Conservation (phyloP, 2,329 filamentous ascomycete genomes). For the Aureobasidium sp. region DNA sequence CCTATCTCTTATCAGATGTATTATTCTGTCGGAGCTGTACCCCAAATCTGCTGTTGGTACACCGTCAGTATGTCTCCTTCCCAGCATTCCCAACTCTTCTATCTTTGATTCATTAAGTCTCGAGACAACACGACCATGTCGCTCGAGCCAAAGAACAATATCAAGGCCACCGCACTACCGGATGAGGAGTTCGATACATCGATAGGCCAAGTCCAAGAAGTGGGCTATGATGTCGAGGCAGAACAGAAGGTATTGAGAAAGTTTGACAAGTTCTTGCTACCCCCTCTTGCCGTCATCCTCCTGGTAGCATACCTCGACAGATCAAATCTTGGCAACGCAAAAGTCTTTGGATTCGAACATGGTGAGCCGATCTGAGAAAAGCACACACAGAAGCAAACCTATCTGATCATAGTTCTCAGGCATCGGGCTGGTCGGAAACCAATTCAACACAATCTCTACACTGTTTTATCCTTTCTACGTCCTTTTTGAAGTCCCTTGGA, state of each 20-base stretch:
- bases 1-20: background rate
- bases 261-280: slow-evolving; percentile 19
- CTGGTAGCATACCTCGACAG: slow-evolving; percentile 20
- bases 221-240: slow-evolving; percentile 14
- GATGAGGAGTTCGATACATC: background rate
- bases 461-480: slow-evolving; percentile 21
- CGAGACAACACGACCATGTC: background rate
- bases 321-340: slow-evolving; percentile 19
- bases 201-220: slow-evolving; percentile 1
- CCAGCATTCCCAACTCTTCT: too few relatives aligned
- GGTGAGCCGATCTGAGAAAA: background rate
- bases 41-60: background rate
- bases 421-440: slow-evolving; percentile 18
- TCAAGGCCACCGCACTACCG: background rate
- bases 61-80: background rate
- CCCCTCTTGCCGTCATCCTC: slow-evolving; percentile 19
- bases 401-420: background rate
- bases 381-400: background rate
- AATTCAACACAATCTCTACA: slow-evolving; percentile 21
- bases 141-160: background rate
- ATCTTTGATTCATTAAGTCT: background rate
- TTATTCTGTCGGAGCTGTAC: background rate
- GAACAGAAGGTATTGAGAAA: slow-evolving; percentile 17
- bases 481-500: slow-evolving; percentile 20
- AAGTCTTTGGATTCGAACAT: slow-evolving; percentile 20